phyloP scores from a whole-genome alignment of 805 yeast species.

The Candida wancherniae region DNA sequence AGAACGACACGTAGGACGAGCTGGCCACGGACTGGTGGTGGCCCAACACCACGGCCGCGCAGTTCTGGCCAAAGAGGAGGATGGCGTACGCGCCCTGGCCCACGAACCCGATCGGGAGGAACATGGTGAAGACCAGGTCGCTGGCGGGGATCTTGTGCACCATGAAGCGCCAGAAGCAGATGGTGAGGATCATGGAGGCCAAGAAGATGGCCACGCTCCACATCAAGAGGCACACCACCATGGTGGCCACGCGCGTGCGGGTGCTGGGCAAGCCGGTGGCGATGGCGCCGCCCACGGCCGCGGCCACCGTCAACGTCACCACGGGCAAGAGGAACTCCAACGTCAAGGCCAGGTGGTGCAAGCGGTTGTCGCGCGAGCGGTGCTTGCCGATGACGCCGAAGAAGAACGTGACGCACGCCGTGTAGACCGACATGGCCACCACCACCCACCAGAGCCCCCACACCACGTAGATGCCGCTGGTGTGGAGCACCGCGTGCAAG shows the following conservation, averaged over 20 bases:
- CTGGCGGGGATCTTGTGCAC: conserved; percentile 57
- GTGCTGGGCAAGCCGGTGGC: conserved; percentile 37
- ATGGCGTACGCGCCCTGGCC: conserved; percentile 83
- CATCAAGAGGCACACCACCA: conserved; percentile 50
- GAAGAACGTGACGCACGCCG: conserved; percentile 58
- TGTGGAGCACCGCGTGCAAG: conserved; percentile 43
- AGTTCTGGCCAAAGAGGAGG: conserved; percentile 48
- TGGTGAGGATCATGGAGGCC: conserved; percentile 50
- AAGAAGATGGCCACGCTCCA: conserved; percentile 68
- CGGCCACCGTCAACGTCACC: conserved; percentile 74
- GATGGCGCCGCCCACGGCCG: conserved; percentile 64
- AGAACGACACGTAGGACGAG: conserved; percentile 10
- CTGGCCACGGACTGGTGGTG: conserved; percentile 5
- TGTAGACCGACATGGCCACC: conserved; percentile 46
- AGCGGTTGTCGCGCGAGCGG: conserved; percentile 21
- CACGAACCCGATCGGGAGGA: conserved; percentile 76
- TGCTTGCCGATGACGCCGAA: conserved; percentile 41
- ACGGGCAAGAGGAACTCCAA: conserved; percentile 65
- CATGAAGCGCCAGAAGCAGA: conserved; percentile 58
- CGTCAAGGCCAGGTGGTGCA: conserved; percentile 35
- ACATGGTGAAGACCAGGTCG: conserved; percentile 54
- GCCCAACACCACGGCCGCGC: conserved; percentile 18
- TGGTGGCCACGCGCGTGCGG: conserved; percentile 47
- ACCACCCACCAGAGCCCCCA: conserved; percentile 77
- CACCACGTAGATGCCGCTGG: conserved; percentile 41